These are phyloP conservation scores for Aspergillus panamensis DNA, from an alignment of 495 filamentous ascomycete genomes.

Conservation along the genomic window DNA sequence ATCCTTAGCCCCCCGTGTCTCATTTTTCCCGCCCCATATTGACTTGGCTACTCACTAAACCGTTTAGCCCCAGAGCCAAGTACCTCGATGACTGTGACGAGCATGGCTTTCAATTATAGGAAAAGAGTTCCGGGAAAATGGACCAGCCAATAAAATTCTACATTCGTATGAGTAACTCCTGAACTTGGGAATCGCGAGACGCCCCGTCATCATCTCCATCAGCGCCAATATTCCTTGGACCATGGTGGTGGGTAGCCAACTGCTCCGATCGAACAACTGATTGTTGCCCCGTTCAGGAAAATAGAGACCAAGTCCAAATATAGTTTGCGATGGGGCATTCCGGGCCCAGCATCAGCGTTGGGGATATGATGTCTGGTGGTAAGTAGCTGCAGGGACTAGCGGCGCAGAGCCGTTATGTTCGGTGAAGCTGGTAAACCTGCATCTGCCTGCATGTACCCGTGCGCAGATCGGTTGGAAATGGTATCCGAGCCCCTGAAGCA, in stretches of 20 bases:
- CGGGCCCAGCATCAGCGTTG: neutral
- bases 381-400: neutral
- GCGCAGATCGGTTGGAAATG: neutral
- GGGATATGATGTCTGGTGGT: neutral
- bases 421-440: neutral
- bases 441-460: neutral
- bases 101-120: neutral
- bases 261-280: no score
- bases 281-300: no score
- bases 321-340: neutral
- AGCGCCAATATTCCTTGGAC: no score
- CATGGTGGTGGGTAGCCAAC: no score
- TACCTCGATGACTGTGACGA: no score
- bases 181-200: neutral
- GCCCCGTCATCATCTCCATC: no score
- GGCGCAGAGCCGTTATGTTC: neutral
- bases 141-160: neutral
- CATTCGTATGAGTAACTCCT: neutral
- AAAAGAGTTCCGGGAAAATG: neutral
- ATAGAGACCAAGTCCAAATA: no score
- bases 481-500: neutral
- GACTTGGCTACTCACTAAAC: neutral
- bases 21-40: neutral
- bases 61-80: neutral
- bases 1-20: neutral